These are phyloP conservation scores for Viola pubescens DNA, from an alignment of 441 rosid genomes.

Conservation along the genomic window DNA sequence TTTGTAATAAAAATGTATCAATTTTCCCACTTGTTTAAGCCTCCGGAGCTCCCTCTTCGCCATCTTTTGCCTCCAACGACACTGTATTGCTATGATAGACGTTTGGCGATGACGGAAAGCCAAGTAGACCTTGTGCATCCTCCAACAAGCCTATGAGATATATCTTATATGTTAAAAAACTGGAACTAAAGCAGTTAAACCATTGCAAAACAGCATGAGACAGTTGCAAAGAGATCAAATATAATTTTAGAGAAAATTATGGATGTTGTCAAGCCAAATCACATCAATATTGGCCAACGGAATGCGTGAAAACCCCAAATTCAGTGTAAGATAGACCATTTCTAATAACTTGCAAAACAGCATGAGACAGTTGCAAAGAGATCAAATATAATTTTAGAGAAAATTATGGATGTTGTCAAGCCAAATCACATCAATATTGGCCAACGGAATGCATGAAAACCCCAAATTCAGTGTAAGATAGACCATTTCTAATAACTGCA, in stretches of 20 bases:
- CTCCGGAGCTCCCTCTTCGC: slow-evolving; percentile 76
- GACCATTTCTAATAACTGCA: no score
- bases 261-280: background rate
- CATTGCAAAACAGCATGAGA: background rate
- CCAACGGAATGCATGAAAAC: no score
- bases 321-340: no score
- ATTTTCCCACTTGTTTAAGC: slow-evolving; percentile 56
- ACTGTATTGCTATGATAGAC: slow-evolving; percentile 73
- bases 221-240: background rate
- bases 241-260: background rate
- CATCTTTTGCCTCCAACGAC: slow-evolving; percentile 84
- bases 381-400: background rate
- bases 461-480: no score
- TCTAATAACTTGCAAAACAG: background rate
- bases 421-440: background rate
- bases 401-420: background rate
- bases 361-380: no score
- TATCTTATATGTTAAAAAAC: slow-evolving; percentile 11
- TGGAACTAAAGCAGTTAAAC: background rate
- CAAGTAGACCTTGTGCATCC: slow-evolving; percentile 59
- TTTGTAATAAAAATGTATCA: background rate
- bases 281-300: no score
- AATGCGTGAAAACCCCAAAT: no score
- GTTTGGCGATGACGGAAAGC: slow-evolving; percentile 51
- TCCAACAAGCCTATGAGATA: slow-evolving; percentile 64